A percentile compares a stretch with the other conserved stretches of the same genome.
Conservation (phyloP, 345 rosid species). For the Viola odorata region DNA sequence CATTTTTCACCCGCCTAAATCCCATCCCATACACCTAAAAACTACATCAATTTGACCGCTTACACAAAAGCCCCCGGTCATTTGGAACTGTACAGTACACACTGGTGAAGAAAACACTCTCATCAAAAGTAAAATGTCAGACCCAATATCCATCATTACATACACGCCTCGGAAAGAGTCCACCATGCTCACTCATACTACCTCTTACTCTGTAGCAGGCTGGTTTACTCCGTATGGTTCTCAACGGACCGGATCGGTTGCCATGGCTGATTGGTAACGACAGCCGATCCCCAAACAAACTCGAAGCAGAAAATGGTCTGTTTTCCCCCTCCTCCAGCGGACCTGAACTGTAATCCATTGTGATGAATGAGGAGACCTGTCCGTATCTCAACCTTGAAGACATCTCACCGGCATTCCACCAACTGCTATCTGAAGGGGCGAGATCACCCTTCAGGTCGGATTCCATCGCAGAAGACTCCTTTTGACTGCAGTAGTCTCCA, state of each 20-base stretch:
- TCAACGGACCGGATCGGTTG: slow-evolving; percentile 89
- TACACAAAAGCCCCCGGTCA: not conserved
- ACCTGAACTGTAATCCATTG: slow-evolving; percentile 96
- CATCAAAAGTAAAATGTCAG: slow-evolving; percentile 5
- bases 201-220: slow-evolving; percentile 67
- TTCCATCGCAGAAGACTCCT: slow-evolving; percentile 75
- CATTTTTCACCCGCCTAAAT: slow-evolving; percentile 5
- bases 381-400: slow-evolving; percentile 73
- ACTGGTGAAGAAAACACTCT: not conserved
- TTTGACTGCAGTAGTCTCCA: slow-evolving; percentile 76
- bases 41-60: slow-evolving; percentile 5
- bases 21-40: slow-evolving; percentile 1
- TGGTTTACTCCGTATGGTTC: slow-evolving; percentile 63
- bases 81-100: slow-evolving; percentile 23
- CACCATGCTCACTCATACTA: slow-evolving; percentile 94
- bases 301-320: slow-evolving; percentile 59
- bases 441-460: slow-evolving; percentile 77
- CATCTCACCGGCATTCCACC: slow-evolving; percentile 77
- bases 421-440: slow-evolving; percentile 71
- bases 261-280: slow-evolving; percentile 56
- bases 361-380: slow-evolving; percentile 74
- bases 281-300: slow-evolving; percentile 42
- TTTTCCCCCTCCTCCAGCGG: slow-evolving; percentile 64
- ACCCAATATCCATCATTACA: slow-evolving; percentile 34
- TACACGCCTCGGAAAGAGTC: slow-evolving; percentile 37